Evolutionary conservation across 116 monocot genomes (phyloP).

Genomic region (Cymodocea nodosa): DNA sequence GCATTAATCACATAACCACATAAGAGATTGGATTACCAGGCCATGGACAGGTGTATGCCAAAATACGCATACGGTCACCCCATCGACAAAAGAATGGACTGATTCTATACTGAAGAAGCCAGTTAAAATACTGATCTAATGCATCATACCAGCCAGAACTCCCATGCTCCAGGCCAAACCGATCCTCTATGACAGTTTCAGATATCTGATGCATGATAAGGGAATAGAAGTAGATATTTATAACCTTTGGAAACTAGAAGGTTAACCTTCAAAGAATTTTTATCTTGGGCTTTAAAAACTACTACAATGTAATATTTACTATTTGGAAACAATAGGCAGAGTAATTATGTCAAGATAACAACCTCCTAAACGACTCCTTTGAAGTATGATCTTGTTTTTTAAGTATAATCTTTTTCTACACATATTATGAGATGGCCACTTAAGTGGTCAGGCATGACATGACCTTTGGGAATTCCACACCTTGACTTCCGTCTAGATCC

Average conservation of each 20-base stretch:
- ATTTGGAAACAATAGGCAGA: background rate
- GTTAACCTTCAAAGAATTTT: too few species aligned
- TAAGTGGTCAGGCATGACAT: too few species aligned
- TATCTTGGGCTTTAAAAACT: background rate
- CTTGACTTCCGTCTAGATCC: too few species aligned
- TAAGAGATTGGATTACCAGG: constrained; percentile 40
- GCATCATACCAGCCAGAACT: constrained; percentile 78
- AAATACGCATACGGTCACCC: constrained; percentile 93
- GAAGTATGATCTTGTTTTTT: too few species aligned
- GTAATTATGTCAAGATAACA: too few species aligned
- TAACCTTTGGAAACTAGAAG: background rate
- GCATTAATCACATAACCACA: too few species aligned
- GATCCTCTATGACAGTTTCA: constrained; percentile 99
- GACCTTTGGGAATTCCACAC: too few species aligned
- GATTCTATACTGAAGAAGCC: constrained; percentile 92
- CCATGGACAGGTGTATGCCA: constrained; percentile 98
- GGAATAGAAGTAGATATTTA: background rate
- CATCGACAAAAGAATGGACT: constrained; percentile 99
- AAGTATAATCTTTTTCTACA: background rate
- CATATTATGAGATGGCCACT: too few species aligned
- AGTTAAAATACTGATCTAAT: constrained; percentile 74
- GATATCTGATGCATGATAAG: constrained; percentile 58
- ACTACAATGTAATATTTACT: background rate
- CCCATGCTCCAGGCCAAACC: constrained; percentile 82
- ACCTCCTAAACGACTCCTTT: too few species aligned